Base-by-base conservation (phyloP, 1,139 yeast species). In the Pichia sp. region DNA sequence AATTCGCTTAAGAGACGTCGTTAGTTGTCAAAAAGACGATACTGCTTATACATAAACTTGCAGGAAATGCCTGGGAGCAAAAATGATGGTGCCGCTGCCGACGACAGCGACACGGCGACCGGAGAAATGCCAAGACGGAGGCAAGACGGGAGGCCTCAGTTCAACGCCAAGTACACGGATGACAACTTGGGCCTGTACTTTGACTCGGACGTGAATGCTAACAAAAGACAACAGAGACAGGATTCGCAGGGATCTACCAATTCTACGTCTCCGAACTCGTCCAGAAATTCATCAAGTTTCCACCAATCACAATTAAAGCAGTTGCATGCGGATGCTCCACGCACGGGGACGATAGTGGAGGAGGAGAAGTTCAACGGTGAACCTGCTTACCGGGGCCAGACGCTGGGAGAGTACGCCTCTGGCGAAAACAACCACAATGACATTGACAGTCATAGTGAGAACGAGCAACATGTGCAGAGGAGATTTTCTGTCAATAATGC, bases 261-360 rank as follows among this genome's bases (percentile, higher is more conserved):
- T 4, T 56, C 63, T 16, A 55, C 66, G 6, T 63, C 67, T 8
- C 66, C 67, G 16, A 61, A 54, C 20, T 55, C 63, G 4, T 55
- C 67, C 16, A 58, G 67, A 49, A 59, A 59, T 40, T 48, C 64
- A n/a, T 62, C 67, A 2, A 44, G 45, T 33, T n/a, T 36, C 14
- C 34, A 24, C 29, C 20, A 30, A 27, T 14, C 36, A 36, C 49
- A 31, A 31, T 45, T 40, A 34, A 46, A 43, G 24, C 38, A 29
- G 43, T 24, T 17, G 40, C 30, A 24, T 46, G 40, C 10, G 17
- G 30, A 24, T 46, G 30, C 49, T 16, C 38, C 27, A 33, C 41
- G 17, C 41, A 38, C 41, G 41, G 41, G 41, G 41, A 38, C 41
- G 41, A 38, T 38, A 38, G 41, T 38, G 17, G 41, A n/a, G 16